phyloP scores from a whole-genome alignment of 2,329 filamentous ascomycete genomes.

The Neonectria neomacrospora region DNA sequence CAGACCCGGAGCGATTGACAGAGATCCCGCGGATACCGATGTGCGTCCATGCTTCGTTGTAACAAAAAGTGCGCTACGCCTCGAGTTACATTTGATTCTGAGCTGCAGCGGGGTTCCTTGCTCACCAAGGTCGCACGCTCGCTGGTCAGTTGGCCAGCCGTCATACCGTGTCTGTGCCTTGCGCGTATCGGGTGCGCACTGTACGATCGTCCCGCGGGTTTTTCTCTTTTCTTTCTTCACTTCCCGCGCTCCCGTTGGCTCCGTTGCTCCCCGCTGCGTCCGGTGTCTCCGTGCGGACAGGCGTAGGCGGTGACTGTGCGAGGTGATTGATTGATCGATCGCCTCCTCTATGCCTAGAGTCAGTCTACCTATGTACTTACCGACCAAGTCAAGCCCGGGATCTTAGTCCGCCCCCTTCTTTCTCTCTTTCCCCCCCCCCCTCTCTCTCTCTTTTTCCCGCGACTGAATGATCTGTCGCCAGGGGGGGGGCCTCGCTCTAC shows the following conservation, averaged over 20 bases:
- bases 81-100: neutral
- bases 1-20: neutral
- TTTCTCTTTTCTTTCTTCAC: constrained; percentile 4
- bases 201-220: constrained; percentile 6
- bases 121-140: too few species aligned
- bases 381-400: constrained; percentile 6
- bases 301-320: constrained; percentile 6
- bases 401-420: neutral
- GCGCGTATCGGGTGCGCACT: constrained; percentile 4
- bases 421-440: neutral
- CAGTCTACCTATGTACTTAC: neutral
- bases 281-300: constrained; percentile 12
- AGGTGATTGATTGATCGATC: neutral
- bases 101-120: neutral
- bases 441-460: too few species aligned
- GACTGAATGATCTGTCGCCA: constrained; percentile 2
- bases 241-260: constrained; percentile 7
- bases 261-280: neutral
- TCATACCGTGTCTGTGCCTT: constrained; percentile 18
- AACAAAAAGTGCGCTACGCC: neutral
- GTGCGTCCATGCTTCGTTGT: neutral
- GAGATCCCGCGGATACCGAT: neutral
- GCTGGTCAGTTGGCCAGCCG: neutral
- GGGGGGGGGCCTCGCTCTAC: neutral
- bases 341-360: neutral